Evolutionary conservation across 352 stramenopile species (phyloP).

Genomic region (Peronospora farinosa): DNA sequence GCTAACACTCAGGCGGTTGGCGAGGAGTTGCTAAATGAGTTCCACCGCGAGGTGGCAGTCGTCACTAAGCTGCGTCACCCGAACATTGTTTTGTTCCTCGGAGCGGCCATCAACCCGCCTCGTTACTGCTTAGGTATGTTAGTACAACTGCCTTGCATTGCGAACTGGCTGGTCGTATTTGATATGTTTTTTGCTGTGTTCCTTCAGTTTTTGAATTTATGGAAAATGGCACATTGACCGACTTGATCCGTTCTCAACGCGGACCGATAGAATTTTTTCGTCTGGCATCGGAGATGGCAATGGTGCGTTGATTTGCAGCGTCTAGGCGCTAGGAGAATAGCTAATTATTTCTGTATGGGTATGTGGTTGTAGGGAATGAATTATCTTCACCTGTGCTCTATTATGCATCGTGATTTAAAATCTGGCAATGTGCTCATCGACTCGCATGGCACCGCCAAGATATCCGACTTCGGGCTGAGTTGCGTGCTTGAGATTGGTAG

Average conservation of each 20-base stretch:
- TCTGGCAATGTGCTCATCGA: constrained; percentile 91
- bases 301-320: constrained; percentile 32
- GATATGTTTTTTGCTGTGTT: not conserved
- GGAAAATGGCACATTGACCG: constrained; percentile 78
- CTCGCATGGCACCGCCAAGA: constrained; percentile 76
- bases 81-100: constrained; percentile 84
- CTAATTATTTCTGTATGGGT: not conserved
- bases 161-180: not conserved
- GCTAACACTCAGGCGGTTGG: constrained; percentile 57
- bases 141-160: not conserved
- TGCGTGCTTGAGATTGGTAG: constrained; percentile 76
- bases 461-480: constrained; percentile 85
- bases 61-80: constrained; percentile 81
- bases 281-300: constrained; percentile 67
- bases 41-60: constrained; percentile 78
- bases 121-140: constrained; percentile 75
- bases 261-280: constrained; percentile 77
- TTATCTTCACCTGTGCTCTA: constrained; percentile 91
- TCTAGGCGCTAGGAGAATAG: not conserved
- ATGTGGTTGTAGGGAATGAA: constrained; percentile 80
- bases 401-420: constrained; percentile 94
- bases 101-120: constrained; percentile 65
- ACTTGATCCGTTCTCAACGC: constrained; percentile 65
- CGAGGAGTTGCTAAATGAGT: constrained; percentile 80
- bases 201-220: constrained; percentile 81